Percentiles rank a stretch among this genome's conserved stretches.
Conservation (phyloP, 148 eudicot species). For the Rhododendron ovatum region DNA sequence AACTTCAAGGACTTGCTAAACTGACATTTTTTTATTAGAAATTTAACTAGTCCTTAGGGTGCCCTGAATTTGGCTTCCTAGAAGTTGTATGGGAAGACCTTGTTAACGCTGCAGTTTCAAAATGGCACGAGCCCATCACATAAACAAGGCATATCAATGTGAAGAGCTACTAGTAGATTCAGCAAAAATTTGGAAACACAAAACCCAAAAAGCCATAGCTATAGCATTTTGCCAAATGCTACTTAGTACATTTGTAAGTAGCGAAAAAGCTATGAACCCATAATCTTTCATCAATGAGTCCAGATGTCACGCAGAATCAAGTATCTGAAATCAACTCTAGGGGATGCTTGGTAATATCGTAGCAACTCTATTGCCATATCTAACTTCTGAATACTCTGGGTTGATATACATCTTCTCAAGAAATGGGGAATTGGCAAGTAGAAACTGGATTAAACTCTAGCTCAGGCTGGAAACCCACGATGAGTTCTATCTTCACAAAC, state of each 20-base stretch:
- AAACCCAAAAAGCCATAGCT: not conserved
- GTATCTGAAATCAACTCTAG: not conserved
- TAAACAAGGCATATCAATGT: too few relatives aligned
- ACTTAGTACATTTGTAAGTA: not conserved
- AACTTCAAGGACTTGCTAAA: too few relatives aligned
- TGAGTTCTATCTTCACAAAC: not conserved
- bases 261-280: not conserved
- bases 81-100: too few relatives aligned
- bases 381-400: not conserved
- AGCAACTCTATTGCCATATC: not conserved
- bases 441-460: not conserved
- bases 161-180: too few relatives aligned
- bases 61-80: too few relatives aligned
- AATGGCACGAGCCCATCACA: too few relatives aligned
- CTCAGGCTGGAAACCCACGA: not conserved
- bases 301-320: too few relatives aligned
- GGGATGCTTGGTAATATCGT: not conserved
- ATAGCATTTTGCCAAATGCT: not conserved
- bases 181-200: too few relatives aligned
- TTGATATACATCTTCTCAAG: not conserved
- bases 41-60: too few relatives aligned
- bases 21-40: too few relatives aligned
- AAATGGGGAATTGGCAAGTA: not conserved
- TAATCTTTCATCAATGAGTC: not conserved
- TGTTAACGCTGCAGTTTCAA: too few relatives aligned